A percentile compares a stretch with the other conserved stretches of the same genome.
These are phyloP conservation scores for Puccinia coronata DNA, from an alignment of 1,284 basidiomycete genomes.

Conservation along the genomic window DNA sequence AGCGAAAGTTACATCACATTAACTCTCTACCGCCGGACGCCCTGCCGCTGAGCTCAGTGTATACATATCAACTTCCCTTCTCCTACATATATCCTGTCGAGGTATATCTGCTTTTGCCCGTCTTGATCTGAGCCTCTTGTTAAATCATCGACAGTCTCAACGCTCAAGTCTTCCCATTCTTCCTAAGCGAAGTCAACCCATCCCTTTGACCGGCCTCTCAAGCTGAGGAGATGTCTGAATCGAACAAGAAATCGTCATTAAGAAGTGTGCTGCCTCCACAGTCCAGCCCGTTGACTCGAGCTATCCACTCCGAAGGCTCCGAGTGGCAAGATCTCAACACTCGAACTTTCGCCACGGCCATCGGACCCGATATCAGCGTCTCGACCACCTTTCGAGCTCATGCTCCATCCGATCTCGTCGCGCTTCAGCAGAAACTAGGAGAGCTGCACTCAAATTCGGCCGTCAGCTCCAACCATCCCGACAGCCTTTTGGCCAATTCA, in stretches of 20 bases:
- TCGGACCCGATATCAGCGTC: slow-evolving; percentile 41
- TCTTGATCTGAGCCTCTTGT: background rate
- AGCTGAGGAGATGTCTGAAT: slow-evolving; percentile 14
- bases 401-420: slow-evolving; percentile 36
- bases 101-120: background rate
- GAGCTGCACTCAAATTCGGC: background rate
- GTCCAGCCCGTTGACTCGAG: slow-evolving; percentile 35
- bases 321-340: background rate
- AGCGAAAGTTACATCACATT: background rate
- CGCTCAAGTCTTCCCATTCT: background rate
- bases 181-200: background rate
- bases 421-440: slow-evolving; percentile 21
- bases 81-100: background rate
- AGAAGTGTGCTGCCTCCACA: background rate
- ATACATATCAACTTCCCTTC: too few species aligned
- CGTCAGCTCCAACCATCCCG: background rate
- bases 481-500: background rate
- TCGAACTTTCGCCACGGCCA: slow-evolving; percentile 1
- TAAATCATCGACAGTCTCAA: too few species aligned
- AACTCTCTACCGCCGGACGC: background rate
- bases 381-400: slow-evolving; percentile 35
- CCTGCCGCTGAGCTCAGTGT: too few species aligned
- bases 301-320: slow-evolving; percentile 31
- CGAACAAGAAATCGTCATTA: slow-evolving; percentile 1
- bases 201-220: background rate